Evolutionary conservation across 345 rosid genomes (phyloP).

Genomic region (Eutrema japonicum): DNA sequence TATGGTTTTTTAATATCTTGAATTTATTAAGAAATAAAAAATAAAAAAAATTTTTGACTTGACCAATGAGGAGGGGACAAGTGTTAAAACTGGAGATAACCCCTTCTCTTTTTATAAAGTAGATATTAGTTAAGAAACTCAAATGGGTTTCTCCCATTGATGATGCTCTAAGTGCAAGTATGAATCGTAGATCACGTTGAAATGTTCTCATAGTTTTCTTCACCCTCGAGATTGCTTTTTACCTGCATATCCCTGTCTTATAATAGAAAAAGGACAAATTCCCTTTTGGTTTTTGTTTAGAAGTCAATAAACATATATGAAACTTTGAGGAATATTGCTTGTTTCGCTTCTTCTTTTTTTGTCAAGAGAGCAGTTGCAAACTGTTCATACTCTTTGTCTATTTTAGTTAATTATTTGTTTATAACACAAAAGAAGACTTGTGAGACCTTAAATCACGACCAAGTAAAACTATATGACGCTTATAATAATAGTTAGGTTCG

Average conservation of each 20-base stretch:
- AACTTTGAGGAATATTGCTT: background rate
- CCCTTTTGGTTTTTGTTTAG: background rate
- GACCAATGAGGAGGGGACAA: too few relatives aligned
- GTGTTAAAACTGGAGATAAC: too few relatives aligned
- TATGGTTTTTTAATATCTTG: too few relatives aligned
- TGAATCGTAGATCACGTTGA: constrained; percentile 24
- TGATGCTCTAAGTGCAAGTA: constrained; percentile 11
- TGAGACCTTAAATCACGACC: constrained; percentile 19
- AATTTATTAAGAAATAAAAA: too few relatives aligned
- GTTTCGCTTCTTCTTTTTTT: background rate
- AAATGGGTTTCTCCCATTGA: too few relatives aligned
- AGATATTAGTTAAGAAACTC: too few relatives aligned
- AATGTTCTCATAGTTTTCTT: constrained; percentile 23
- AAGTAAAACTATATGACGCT: constrained; percentile 13
- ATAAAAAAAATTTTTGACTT: too few relatives aligned
- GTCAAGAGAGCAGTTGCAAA: constrained; percentile 39
- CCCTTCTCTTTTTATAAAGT: too few relatives aligned
- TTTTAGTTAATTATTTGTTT: constrained; percentile 7
- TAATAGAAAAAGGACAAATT: constrained; percentile 11
- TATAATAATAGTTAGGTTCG: background rate
- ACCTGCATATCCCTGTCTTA: constrained; percentile 37
- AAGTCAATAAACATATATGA: constrained; percentile 26
- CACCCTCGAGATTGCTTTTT: constrained; percentile 22
- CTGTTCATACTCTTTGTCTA: constrained; percentile 23
- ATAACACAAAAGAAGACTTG: constrained; percentile 24